Conservation (phyloP, 2,329 filamentous ascomycete genomes). For the Xylariomycetidae sp. region DNA sequence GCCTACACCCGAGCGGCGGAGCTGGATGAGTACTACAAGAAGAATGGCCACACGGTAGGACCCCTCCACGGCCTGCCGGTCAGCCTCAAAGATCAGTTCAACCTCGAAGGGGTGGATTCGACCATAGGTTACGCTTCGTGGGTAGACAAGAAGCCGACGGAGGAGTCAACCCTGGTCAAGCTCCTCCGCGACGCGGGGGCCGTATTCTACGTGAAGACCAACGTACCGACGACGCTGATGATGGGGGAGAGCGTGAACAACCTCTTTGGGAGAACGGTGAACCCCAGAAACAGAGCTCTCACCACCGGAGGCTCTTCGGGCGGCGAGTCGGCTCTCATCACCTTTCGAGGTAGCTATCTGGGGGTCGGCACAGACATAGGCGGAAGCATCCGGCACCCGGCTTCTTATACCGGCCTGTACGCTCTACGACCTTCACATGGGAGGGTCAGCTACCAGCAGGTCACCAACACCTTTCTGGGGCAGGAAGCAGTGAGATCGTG, state of each 20-base stretch:
- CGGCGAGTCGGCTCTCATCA: constrained; percentile 48
- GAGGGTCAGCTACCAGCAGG: constrained; percentile 4
- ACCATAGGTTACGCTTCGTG: constrained; percentile 22
- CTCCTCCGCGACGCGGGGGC: constrained; percentile 32
- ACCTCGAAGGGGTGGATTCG: constrained; percentile 18
- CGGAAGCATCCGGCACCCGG: constrained; percentile 36
- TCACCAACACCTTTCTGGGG: constrained; percentile 4
- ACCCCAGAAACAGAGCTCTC: constrained; percentile 54
- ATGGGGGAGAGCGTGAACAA: constrained; percentile 56
- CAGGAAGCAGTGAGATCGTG: constrained; percentile 7
- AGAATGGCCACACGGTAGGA: constrained; percentile 38
- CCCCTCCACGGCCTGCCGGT: constrained; percentile 20
- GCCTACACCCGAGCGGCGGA: constrained; percentile 26
- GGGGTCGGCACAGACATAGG: constrained; percentile 41
- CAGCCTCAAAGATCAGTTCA: constrained; percentile 23
- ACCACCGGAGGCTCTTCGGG: constrained; percentile 61
- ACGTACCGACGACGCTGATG: constrained; percentile 54
- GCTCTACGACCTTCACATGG: constrained; percentile 32
- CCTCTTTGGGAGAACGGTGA: constrained; percentile 57
- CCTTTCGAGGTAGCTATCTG: constrained; percentile 32
- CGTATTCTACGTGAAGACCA: constrained; percentile 38
- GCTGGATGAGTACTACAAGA: constrained; percentile 35
- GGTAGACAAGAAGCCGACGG: constrained; percentile 28
- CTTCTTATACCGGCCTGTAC: constrained; percentile 36
- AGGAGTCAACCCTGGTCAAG: constrained; percentile 28